A percentile compares a stretch with the other conserved stretches of the same genome.
Evolutionary conservation across 768 basidiomycete species (phyloP).

Genomic region (Termitomyces sp.): DNA sequence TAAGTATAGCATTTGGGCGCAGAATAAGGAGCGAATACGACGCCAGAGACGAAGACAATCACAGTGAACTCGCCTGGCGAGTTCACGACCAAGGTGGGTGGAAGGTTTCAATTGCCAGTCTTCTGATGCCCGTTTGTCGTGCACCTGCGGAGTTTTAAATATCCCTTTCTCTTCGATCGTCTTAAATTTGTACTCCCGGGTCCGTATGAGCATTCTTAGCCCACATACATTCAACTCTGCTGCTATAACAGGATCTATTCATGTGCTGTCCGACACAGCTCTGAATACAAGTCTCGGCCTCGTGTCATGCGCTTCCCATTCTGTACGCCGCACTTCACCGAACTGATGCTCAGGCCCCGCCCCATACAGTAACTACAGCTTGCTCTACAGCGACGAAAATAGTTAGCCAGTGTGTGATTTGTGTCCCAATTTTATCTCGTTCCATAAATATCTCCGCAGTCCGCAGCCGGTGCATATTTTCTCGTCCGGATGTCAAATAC

Average conservation of each 20-base stretch:
- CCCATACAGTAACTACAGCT: too few relatives aligned
- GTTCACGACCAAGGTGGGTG: slow-evolving; percentile 5
- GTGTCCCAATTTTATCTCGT: too few relatives aligned
- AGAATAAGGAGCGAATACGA: slow-evolving; percentile 35
- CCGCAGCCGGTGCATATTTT: neutral
- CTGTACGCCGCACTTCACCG: neutral
- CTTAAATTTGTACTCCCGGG: neutral
- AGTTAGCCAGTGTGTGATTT: neutral
- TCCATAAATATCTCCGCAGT: slow-evolving; percentile 1
- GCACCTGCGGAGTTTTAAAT: neutral
- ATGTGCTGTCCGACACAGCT: neutral
- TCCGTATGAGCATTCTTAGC: neutral
- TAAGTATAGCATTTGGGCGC: slow-evolving; percentile 70
- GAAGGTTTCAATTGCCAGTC: slow-evolving; percentile 2
- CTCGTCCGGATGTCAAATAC: neutral
- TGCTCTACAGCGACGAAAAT: neutral
- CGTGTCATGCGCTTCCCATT: neutral
- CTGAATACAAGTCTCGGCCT: neutral
- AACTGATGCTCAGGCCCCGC: neutral
- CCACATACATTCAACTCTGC: neutral
- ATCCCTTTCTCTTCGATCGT: neutral
- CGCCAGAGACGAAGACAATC: slow-evolving; percentile 26
- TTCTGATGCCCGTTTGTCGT: slow-evolving; percentile 8
- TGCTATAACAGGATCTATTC: neutral
- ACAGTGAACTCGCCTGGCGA: slow-evolving; percentile 14